phyloP scores from a whole-genome alignment of 257 asterid species.

The Jacaranda copaia region DNA sequence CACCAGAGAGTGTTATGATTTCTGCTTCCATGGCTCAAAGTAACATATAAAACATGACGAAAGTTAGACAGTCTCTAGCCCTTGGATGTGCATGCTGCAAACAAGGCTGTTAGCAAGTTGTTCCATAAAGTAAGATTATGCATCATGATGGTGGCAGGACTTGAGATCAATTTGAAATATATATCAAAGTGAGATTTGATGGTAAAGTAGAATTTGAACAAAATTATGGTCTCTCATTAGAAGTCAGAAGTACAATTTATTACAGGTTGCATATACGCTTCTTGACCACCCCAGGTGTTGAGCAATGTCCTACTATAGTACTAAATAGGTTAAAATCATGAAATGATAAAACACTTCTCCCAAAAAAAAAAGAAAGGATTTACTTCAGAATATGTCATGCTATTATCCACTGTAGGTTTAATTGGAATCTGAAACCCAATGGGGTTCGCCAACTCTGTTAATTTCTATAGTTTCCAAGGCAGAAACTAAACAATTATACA shows the following conservation, averaged over 20 bases:
- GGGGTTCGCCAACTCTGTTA: constrained; percentile 10
- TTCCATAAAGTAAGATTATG: background rate
- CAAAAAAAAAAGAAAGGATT: background rate
- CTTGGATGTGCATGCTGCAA: background rate
- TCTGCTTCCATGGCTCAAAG: background rate
- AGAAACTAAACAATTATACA: background rate
- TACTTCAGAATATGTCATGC: background rate
- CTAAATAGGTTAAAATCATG: background rate
- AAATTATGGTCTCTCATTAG: background rate
- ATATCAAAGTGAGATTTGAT: background rate
- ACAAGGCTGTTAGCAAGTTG: background rate
- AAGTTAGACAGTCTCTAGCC: background rate
- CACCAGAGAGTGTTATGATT: background rate
- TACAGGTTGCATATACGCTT: background rate
- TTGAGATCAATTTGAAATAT: background rate
- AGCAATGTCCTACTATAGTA: background rate
- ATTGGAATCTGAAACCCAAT: background rate
- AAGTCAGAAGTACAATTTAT: background rate
- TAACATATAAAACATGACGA: background rate
- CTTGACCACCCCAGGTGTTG: background rate
- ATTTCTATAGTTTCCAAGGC: background rate
- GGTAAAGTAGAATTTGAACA: background rate
- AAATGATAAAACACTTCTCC: background rate
- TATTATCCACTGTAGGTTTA: background rate
- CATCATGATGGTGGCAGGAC: background rate